phyloP scores from a whole-genome alignment of 345 rosid species.

The Ceriops zippeliana region DNA sequence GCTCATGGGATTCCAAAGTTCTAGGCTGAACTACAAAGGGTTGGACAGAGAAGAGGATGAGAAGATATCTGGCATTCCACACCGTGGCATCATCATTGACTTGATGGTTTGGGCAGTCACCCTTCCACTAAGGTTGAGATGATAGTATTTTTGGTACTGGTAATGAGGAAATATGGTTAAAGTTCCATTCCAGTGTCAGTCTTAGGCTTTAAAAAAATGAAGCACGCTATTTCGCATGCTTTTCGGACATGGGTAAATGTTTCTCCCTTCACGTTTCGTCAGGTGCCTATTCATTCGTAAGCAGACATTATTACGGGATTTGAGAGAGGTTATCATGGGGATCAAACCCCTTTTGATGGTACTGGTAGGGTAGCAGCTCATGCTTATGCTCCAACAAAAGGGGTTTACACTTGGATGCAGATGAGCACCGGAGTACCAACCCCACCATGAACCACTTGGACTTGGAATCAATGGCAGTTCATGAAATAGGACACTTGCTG shows the following conservation, averaged over 20 bases:
- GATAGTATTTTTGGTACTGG: slow-evolving; percentile 17
- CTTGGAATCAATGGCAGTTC: slow-evolving; percentile 28
- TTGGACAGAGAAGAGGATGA: too few relatives aligned
- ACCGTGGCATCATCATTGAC: slow-evolving; percentile 22
- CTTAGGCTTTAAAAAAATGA: not conserved
- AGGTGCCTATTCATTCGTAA: not conserved
- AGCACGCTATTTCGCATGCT: slow-evolving; percentile 19
- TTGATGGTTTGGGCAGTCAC: not conserved
- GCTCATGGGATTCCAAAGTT: too few relatives aligned
- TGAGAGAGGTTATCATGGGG: slow-evolving; percentile 15
- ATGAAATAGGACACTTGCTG: slow-evolving; percentile 33
- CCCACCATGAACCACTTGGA: not conserved
- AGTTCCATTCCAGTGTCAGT: slow-evolving; percentile 17
- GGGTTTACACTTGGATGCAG: slow-evolving; percentile 30
- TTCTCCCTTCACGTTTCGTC: slow-evolving; percentile 21
- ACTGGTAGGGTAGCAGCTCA: slow-evolving; percentile 19
- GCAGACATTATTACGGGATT: slow-evolving; percentile 24
- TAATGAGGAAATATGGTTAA: not conserved
- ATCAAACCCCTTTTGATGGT: slow-evolving; percentile 20
- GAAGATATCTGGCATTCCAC: slow-evolving; percentile 23
- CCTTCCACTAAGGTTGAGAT: slow-evolving; percentile 12
- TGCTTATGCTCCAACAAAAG: slow-evolving; percentile 7
- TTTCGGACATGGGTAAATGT: slow-evolving; percentile 28
- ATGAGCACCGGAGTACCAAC: slow-evolving; percentile 18
- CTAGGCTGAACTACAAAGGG: too few relatives aligned